Base-by-base conservation (phyloP, 2,329 filamentous ascomycete genomes). In the Aspergillus brunneoviolaceus region DNA sequence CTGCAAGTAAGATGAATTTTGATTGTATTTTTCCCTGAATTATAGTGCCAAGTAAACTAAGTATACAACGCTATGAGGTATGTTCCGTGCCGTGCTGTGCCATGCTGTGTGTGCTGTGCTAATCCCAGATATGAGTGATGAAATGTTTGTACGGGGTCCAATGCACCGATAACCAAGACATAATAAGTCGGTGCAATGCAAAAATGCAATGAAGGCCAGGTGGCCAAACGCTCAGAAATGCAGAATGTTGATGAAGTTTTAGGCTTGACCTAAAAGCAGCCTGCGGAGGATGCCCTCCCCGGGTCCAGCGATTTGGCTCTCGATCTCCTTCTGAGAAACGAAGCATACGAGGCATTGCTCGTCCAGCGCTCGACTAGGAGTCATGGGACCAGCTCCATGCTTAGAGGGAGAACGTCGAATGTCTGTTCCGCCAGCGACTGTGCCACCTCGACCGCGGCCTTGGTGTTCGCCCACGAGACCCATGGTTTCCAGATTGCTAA, bases 401-500 rank as follows among this genome's bases (percentile, higher is more conserved):
- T 89, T 89, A 66, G 89, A 90, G 1, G 91, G 90, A 9, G 90
- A 92, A 63, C 87, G 86, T 33, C 85, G 67, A 51, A 73, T 60
- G 72, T 69, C 80, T 78, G 49, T 85, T 73, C 64, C 77, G 69
- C 61, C 76, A 77, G 70, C 68, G 47, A 77, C 63, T n/a, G 74
- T 76, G 90, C 88, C 64, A 84, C 90, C 50, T 86, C 90, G 53
- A 80, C 89, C 80, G 85, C 91, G 68, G 80, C 90, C 79, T 84
- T 91, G 72, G 79, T 90, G 70, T 77, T 88, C 76, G 74, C 89
- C 82, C 5, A 97, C 83, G 23, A 98, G 80, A 1, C 91, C 93
- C 51, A 96, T 79, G 0, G 93, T 95, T 79, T 99, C 95, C 55
- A 99, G 78, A 67, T 91, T 96, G 39, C 89, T 88, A 21, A 97